Base-by-base conservation (phyloP, 75 land plant species). In the Gnetum montanum region DNA sequence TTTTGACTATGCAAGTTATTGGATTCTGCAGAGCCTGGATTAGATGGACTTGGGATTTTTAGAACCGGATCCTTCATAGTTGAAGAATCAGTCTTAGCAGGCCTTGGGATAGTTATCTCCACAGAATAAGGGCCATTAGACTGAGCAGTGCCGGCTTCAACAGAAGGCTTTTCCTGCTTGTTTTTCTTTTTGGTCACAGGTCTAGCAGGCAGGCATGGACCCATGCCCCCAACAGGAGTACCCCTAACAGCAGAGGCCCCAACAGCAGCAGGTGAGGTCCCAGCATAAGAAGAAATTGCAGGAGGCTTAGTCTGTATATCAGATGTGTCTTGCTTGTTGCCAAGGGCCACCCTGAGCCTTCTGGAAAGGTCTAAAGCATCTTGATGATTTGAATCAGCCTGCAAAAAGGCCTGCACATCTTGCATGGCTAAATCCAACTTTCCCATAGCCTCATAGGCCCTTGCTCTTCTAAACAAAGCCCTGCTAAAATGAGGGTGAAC, bases 191-290 rank as follows among this genome's bases (percentile, higher is more conserved):
- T 85, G 16, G 66, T 58, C 22, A 63, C 54, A 7, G 82, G 79
- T 10, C 82, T 71, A 20, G 82, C 66, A 19, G 82, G 85, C 43
- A 82, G 63, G 60, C 70, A 69, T 1, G 82, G 85, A 5, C 90
- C 81, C 45, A 69, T 72, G 7, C 79, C 82, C 16, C 52, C 70
- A 61, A 75, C 65, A 35, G 87, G 82, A 20, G 81, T 70, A 3
- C 81, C 90, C 37, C 80, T 71, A 13, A 81, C 89, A 24, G 84
- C 89, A 8, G 85, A 82, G 16, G 85, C 85, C 28, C 85, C 85
- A 8, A 82, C 71, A 8, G 85, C 85, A 31, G 85, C 85, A 4
- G 85, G 85, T 41, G 65, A 63, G 12, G 65, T 63, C 34, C 65
- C 65, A 27, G 61, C 23, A 34, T 28, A 62, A 2, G 58, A 23